phyloP scores from a whole-genome alignment of 75 land plant species.

The Selaginella tamariscina region DNA sequence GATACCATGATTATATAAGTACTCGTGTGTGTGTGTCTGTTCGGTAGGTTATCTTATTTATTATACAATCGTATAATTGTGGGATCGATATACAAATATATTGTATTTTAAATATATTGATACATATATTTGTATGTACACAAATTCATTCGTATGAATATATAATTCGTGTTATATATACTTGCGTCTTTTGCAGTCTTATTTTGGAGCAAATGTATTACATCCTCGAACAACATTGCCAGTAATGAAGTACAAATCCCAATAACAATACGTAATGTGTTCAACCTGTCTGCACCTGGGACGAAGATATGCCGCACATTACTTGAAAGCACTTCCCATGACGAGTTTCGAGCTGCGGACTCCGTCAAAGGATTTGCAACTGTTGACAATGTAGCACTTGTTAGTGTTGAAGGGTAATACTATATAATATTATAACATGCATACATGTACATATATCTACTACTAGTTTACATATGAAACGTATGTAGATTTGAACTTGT shows the following conservation, averaged over 20 bases:
- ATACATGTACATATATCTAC: too few relatives aligned
- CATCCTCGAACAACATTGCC: constrained; percentile 5
- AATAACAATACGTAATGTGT: constrained; percentile 9
- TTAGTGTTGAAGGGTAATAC: constrained; percentile 5
- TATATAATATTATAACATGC: not conserved
- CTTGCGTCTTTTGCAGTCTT: not conserved
- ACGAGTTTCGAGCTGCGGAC: not conserved
- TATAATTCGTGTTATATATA: too few relatives aligned
- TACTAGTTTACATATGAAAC: too few relatives aligned
- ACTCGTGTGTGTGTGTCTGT: not conserved
- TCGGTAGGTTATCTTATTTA: too few relatives aligned
- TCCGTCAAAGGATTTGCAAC: constrained; percentile 11
- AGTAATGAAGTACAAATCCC: constrained; percentile 12
- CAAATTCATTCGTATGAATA: too few relatives aligned
- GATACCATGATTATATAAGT: not conserved
- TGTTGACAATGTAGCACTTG: constrained; percentile 6
- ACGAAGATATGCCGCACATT: constrained; percentile 1
- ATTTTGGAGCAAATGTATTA: constrained; percentile 10
- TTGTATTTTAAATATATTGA: too few relatives aligned
- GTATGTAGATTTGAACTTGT: too few relatives aligned
- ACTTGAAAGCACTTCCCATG: not conserved
- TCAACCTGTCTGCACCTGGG: constrained; percentile 3
- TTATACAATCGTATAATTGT: too few relatives aligned
- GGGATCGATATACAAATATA: too few relatives aligned
- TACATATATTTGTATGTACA: too few relatives aligned